Base-by-base conservation (phyloP, 2,329 filamentous ascomycete genomes). In the Ophiostoma fasciatum region DNA sequence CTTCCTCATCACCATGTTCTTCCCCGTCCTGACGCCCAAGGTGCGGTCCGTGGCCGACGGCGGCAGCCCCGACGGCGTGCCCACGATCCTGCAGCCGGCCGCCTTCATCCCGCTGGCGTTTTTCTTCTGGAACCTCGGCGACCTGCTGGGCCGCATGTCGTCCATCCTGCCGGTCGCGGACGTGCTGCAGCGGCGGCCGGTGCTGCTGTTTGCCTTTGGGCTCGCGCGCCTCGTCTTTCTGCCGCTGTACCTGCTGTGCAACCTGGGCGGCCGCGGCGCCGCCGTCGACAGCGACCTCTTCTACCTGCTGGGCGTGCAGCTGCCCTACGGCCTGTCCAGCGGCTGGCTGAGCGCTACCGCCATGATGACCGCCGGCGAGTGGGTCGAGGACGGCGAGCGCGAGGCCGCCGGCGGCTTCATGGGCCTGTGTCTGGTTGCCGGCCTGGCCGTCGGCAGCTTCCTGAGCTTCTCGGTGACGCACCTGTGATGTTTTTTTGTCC, bases 381-480 rank as follows among this genome's bases (percentile, higher is more conserved):
- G 77, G 71, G 87, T 96, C 1, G 77, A 78, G 4, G 72, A 78
- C 2, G 74, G 78, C 9, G 88, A 98, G 61, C 68, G 81, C 23
- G 85, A 94, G 60, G 87, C 84, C 6, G 78, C 85, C 0, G 90
- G 88, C 31, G 84, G 81, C 1, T 96, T 96, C 54, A 96, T 98
- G 90, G 80, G 82, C 4, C 56, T 94, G 44, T 84, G 79, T 54
- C 70, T 96, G n/a, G 82, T 94, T 14, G 74, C 71, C 5, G 90
- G 90, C 0, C 59, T 96, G 57, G 73, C 84, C 2, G 66, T 68
- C 18, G 90, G 90, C n/a, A 96, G 88, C 58, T 57, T 96, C 48
- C 56, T 92, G 53, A 96, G 87, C 54, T 98, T 96, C 57, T 66
- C 75, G 9, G 73, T 74, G 43, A 69, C 77, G 1, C 62, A 61